Percentiles rank a stretch among this genome's conserved stretches.
These are phyloP conservation scores for Ceriops tagal DNA, from an alignment of 345 rosid genomes.

Conservation along the genomic window DNA sequence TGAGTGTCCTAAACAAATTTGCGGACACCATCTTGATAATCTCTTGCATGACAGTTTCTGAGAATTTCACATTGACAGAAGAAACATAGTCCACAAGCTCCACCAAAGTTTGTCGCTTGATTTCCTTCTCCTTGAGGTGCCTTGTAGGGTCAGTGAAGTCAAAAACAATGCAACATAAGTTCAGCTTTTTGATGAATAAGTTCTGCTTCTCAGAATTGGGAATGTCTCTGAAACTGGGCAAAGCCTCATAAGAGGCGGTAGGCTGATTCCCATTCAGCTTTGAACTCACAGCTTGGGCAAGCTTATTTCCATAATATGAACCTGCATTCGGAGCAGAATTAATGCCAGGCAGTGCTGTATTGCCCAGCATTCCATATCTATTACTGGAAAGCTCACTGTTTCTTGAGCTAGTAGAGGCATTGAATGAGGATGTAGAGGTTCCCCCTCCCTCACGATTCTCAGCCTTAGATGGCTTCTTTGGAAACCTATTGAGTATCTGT, in stretches of 20 bases:
- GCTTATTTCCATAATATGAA: slow-evolving; percentile 36
- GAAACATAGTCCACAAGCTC: slow-evolving; percentile 13
- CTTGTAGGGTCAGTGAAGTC: neutral
- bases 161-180: neutral
- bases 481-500: slow-evolving; percentile 58
- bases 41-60: slow-evolving; percentile 2
- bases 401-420: slow-evolving; percentile 37
- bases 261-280: slow-evolving; percentile 45
- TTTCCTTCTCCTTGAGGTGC: neutral
- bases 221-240: slow-evolving; percentile 1
- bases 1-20: slow-evolving; percentile 28
- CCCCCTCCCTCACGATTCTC: slow-evolving; percentile 52
- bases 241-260: neutral
- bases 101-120: slow-evolving; percentile 3
- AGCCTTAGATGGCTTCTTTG: slow-evolving; percentile 49
- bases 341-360: slow-evolving; percentile 20
- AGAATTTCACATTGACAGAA: neutral
- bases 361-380: slow-evolving; percentile 26
- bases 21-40: slow-evolving; percentile 5
- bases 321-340: slow-evolving; percentile 31
- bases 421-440: slow-evolving; percentile 36
- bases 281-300: slow-evolving; percentile 39
- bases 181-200: neutral
- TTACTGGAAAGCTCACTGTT: slow-evolving; percentile 33
- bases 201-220: slow-evolving; percentile 7